Conservation (phyloP, 176 grass and related monocot genomes). For the Dactylis glomerata region DNA sequence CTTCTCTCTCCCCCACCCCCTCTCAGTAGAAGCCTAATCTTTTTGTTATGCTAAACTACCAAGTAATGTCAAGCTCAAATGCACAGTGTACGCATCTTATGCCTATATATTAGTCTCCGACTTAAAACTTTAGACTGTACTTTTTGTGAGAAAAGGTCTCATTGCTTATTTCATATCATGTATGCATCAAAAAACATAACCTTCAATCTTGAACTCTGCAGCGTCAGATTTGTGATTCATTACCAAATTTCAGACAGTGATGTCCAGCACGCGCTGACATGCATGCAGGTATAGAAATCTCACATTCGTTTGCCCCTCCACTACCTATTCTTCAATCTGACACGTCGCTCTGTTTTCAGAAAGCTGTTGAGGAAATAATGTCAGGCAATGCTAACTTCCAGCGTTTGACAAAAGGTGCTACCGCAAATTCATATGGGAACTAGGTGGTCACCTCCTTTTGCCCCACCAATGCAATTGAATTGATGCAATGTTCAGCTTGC, state of each 20-base stretch:
- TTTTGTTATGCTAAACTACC: not conserved
- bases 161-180: not conserved
- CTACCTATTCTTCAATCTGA: not conserved
- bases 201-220: slow-evolving; percentile 19
- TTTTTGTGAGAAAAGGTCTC: not conserved
- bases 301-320: not conserved
- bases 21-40: not conserved
- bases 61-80: not conserved
- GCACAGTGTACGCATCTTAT: not conserved
- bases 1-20: not conserved
- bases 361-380: slow-evolving; percentile 60
- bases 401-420: slow-evolving; percentile 25
- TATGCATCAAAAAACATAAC: not conserved
- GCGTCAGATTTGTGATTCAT: slow-evolving; percentile 77
- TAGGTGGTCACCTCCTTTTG: not conserved
- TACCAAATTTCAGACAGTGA: slow-evolving; percentile 88
- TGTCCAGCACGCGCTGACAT: slow-evolving; percentile 56
- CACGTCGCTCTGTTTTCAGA: slow-evolving; percentile 35
- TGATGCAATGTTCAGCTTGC: not conserved
- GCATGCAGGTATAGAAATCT: slow-evolving; percentile 52
- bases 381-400: slow-evolving; percentile 21
- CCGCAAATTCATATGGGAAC: slow-evolving; percentile 29
- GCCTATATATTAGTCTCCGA: not conserved
- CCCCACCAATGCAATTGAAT: not conserved
- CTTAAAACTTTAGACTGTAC: not conserved